Evolutionary conservation across 176 grass and related monocot species (phyloP).

Genomic region (Lolium rigidum): DNA sequence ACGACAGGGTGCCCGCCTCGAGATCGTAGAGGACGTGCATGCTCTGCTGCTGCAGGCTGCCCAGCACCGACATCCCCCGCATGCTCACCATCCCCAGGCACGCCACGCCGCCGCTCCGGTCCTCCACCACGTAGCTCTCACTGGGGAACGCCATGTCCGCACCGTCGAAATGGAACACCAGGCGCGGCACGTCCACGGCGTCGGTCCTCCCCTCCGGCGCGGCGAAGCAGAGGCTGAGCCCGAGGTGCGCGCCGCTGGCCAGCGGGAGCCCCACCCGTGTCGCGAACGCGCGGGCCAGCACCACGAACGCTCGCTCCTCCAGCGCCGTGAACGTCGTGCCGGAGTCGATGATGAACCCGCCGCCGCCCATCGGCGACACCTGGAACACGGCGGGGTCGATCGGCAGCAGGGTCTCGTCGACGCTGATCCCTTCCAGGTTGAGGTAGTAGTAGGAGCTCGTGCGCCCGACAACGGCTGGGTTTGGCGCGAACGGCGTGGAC

Average conservation of each 20-base stretch:
- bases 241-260: constrained; percentile 41
- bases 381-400: constrained; percentile 51
- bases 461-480: background rate
- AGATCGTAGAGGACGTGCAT: constrained; percentile 69
- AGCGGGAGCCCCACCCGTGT: constrained; percentile 37
- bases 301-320: constrained; percentile 51
- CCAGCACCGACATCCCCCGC: constrained; percentile 57
- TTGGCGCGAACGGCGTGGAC: constrained; percentile 38
- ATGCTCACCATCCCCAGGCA: constrained; percentile 53
- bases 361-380: constrained; percentile 40
- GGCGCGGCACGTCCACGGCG: constrained; percentile 39
- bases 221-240: constrained; percentile 62
- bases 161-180: constrained; percentile 67
- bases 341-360: constrained; percentile 58
- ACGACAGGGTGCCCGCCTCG: constrained; percentile 44
- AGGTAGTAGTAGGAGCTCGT: constrained; percentile 56
- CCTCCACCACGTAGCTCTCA: constrained; percentile 55
- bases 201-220: background rate
- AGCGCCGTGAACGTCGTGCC: constrained; percentile 56
- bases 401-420: constrained; percentile 39
- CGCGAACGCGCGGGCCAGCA: constrained; percentile 26
- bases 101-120: constrained; percentile 15
- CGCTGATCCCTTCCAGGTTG: constrained; percentile 48
- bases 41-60: constrained; percentile 75
- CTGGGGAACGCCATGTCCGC: constrained; percentile 57